Conservation (phyloP, 345 rosid genomes). For the Eucalyptus camaldulensis region DNA sequence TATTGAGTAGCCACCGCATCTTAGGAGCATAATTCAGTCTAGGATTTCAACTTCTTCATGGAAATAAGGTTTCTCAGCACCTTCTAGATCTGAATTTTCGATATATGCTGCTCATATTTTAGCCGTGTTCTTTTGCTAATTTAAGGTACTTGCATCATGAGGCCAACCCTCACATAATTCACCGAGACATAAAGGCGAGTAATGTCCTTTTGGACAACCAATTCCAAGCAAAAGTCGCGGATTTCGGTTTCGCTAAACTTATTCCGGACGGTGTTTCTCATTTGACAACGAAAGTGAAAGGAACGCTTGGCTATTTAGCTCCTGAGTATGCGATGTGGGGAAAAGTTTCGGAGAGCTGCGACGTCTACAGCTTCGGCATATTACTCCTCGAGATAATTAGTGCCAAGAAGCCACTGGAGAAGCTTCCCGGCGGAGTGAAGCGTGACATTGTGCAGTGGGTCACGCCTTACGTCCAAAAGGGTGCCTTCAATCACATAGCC, state of each 20-base stretch:
- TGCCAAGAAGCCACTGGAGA: conserved; percentile 43
- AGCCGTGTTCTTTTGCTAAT: not conserved
- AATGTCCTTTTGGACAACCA: conserved; percentile 45
- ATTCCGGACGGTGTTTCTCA: conserved; percentile 57
- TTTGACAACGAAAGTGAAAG: conserved; percentile 56
- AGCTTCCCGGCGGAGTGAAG: conserved; percentile 35
- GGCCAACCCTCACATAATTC: conserved; percentile 60
- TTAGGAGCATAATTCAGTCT: not conserved
- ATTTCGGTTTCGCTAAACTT: conserved; percentile 64
- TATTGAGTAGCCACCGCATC: not conserved
- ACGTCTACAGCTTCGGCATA: conserved; percentile 63
- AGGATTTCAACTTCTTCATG: not conserved
- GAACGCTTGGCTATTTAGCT: conserved; percentile 58
- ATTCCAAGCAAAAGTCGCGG: conserved; percentile 54
- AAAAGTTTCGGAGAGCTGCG: conserved; percentile 52
- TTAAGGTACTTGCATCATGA: conserved; percentile 56
- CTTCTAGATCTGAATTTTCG: not conserved
- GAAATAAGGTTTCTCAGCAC: not conserved
- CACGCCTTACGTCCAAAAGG: conserved; percentile 38
- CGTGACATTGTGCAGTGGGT: conserved; percentile 57
- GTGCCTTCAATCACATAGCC: conserved; percentile 28
- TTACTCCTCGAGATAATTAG: conserved; percentile 46
- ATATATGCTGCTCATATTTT: not conserved
- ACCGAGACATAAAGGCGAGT: conserved; percentile 60
- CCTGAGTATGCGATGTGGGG: conserved; percentile 91